Evolutionary conservation across 768 basidiomycete genomes (phyloP).

Genomic region (Tephrocybe sp.): DNA sequence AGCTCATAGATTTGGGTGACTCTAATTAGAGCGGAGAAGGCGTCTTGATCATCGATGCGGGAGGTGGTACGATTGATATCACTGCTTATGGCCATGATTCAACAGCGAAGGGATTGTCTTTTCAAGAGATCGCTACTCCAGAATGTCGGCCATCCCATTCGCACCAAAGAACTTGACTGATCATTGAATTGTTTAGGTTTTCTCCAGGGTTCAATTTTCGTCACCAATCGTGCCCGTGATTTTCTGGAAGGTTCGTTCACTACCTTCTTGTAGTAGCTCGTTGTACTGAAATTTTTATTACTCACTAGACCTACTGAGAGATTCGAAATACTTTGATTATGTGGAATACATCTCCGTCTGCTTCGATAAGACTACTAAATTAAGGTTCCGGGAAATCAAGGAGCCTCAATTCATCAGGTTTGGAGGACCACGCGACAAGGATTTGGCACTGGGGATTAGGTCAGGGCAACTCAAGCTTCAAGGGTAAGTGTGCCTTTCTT

Average conservation of each 20-base stretch:
- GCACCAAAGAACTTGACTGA: neutral
- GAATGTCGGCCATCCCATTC: slow-evolving; percentile 30
- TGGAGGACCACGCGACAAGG: slow-evolving; percentile 38
- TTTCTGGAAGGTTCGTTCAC: slow-evolving; percentile 31
- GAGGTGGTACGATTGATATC: slow-evolving; percentile 60
- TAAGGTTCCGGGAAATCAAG: slow-evolving; percentile 30
- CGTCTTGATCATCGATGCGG: slow-evolving; percentile 54
- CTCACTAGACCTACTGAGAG: slow-evolving; percentile 31
- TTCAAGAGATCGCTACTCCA: slow-evolving; percentile 47
- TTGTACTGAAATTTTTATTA: neutral
- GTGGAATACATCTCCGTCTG: slow-evolving; percentile 34
- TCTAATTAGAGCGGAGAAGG: slow-evolving; percentile 38
- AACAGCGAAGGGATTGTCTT: slow-evolving; percentile 17
- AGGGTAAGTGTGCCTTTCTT: slow-evolving; percentile 20
- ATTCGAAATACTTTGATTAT: slow-evolving; percentile 38
- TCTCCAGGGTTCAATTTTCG: slow-evolving; percentile 46
- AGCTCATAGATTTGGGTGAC: neutral
- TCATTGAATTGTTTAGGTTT: slow-evolving; percentile 29
- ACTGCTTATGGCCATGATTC: slow-evolving; percentile 42
- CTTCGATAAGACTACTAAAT: slow-evolving; percentile 46
- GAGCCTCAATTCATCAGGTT: slow-evolving; percentile 44
- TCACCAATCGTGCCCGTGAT: slow-evolving; percentile 35
- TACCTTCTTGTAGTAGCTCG: neutral
- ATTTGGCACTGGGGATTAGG: slow-evolving; percentile 33
- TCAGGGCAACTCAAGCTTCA: slow-evolving; percentile 44